Base-by-base conservation (phyloP, 2,329 filamentous ascomycete species). In the Trichoderma sp. region DNA sequence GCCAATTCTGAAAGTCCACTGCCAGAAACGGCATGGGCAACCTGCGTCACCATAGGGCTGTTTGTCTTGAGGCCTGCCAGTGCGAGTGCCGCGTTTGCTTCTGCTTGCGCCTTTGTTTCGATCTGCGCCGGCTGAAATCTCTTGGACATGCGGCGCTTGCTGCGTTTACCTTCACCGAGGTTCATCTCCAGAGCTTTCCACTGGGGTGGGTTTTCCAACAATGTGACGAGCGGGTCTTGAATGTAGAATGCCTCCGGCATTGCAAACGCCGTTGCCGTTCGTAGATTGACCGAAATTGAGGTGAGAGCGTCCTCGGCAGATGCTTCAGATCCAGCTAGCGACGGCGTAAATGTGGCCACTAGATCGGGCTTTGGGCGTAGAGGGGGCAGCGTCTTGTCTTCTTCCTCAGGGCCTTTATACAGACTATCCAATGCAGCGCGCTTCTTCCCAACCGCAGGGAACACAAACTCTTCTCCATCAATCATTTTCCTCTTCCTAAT, bases 401-500 rank as follows among this genome's bases (percentile, higher is more conserved):
- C 72, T 21, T 74, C 72, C 7, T 72, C 61, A 14, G 71, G 63
- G 1, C 34, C 49, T 52, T 63, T 68, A 37, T 55, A 52, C 4
- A 59, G 34, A 24, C 63, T 24, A 52, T 67, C 37, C n/a, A 39
- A 24, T 34, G 66, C 26, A 26, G 68, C 66, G 13, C 70, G 72
- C 51, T 68, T 70, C 56, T 69, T 69, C 16, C 71, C 68, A 28
- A 69, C 68, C 3, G 54, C 59, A 4, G 72, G 72, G 10, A 69
- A 70, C 1, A 68, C 69, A 37, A 78, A 74, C 65, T 79, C 77
- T 51, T 78, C 80, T 10, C 82, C 82, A 28, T 81, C 76, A 64
- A 84, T 81, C 72, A 76, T 79, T 73, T 85, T 85, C 16, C 81
- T 80, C 73, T 83, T 85, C 69, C 84, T 79, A 49, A 80, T 77